Evolutionary conservation across 345 rosid genomes (phyloP).

Genomic region (Limnanthes douglasii): DNA sequence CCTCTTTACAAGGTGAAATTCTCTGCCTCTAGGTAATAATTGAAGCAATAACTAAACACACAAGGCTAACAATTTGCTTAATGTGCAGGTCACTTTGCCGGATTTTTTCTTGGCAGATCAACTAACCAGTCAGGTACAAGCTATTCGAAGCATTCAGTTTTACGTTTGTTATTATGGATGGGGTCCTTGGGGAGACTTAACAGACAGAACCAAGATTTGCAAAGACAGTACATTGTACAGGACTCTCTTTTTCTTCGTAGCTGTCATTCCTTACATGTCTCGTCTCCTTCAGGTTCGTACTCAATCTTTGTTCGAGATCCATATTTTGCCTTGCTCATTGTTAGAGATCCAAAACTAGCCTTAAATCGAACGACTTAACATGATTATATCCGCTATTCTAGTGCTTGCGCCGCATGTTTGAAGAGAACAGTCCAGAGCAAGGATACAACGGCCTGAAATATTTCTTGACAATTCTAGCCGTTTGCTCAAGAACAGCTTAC

Average conservation of each 20-base stretch:
- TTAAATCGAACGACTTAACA: conserved; percentile 1
- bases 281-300: conserved; percentile 34
- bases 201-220: conserved; percentile 21
- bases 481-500: conserved; percentile 16
- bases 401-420: conserved; percentile 32
- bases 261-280: conserved; percentile 36
- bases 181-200: conserved; percentile 44
- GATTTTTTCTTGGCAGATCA: conserved; percentile 63
- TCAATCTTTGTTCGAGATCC: no score
- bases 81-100: conserved; percentile 39
- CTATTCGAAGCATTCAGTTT: conserved; percentile 25
- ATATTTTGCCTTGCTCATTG: conserved; percentile 20
- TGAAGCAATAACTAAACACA: no score
- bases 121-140: conserved; percentile 46
- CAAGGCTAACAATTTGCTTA: no score
- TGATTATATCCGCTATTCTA: no score
- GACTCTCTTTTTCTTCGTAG: conserved; percentile 17
- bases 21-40: conserved; percentile 1
- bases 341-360: background rate
- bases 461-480: conserved; percentile 25
- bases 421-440: conserved; percentile 24
- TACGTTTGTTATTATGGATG: conserved; percentile 30
- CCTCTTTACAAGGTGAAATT: conserved; percentile 31
- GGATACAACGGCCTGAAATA: conserved; percentile 24
- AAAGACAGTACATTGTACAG: conserved; percentile 13